phyloP scores from a whole-genome alignment of 73 alveolate species.

The Tetrahymena borealis region DNA sequence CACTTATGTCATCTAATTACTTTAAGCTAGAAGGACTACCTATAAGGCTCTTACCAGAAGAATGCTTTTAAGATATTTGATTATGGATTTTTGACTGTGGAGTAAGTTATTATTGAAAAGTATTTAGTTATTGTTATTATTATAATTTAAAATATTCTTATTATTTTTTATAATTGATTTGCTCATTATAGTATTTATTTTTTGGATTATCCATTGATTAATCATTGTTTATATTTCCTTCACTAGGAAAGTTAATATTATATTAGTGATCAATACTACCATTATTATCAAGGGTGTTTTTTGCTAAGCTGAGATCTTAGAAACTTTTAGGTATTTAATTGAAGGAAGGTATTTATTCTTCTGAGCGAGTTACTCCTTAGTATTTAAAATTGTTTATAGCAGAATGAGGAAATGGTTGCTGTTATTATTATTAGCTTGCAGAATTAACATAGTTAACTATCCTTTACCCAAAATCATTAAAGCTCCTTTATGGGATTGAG shows the following conservation, averaged over 20 bases:
- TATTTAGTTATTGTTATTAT: not conserved
- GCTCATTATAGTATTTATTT: not conserved
- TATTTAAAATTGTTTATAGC: too few species aligned
- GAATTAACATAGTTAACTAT: not conserved
- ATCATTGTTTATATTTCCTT: not conserved
- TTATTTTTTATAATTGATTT: not conserved
- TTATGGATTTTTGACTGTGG: too few species aligned
- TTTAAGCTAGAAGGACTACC: not conserved
- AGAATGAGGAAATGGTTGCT: not conserved
- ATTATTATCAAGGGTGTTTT: not conserved
- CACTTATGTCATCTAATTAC: not conserved
- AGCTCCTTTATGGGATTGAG: not conserved
- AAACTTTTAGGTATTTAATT: not conserved
- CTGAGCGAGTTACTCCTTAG: not conserved
- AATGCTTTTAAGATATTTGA: not conserved
- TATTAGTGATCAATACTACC: not conserved
- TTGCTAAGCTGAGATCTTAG: not conserved
- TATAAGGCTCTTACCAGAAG: too few species aligned
- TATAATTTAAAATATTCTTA: not conserved
- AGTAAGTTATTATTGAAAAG: not conserved
- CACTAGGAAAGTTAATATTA: not conserved
- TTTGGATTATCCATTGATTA: not conserved
- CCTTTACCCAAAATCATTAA: not conserved
- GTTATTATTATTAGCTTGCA: not conserved
- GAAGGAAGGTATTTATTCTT: not conserved